These are phyloP conservation scores for Vigna hirtella DNA, from an alignment of 306 rosid species.

Conservation along the genomic window DNA sequence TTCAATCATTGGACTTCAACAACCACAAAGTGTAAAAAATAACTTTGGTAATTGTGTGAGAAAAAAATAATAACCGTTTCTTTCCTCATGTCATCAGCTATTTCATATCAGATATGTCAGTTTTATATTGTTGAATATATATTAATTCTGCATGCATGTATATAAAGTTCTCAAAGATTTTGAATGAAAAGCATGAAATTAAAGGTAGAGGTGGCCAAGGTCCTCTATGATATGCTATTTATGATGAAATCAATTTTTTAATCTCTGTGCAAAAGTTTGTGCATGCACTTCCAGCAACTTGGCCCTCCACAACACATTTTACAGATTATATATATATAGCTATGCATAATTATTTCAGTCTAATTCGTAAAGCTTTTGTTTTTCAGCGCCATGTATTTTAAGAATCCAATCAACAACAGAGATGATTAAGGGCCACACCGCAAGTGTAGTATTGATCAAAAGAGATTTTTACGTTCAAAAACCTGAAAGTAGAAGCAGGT, in stretches of 20 bases:
- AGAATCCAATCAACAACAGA: not conserved
- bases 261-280: constrained; percentile 37
- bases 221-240: constrained; percentile 11
- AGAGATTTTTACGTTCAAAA: not conserved
- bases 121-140: constrained; percentile 35
- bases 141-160: constrained; percentile 37
- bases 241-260: constrained; percentile 21
- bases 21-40: not conserved
- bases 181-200: constrained; percentile 43
- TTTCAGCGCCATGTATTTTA: not conserved
- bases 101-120: not conserved
- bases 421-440: not conserved
- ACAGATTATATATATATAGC: not conserved
- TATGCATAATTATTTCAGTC: not conserved
- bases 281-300: constrained; percentile 32
- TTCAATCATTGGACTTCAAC: constrained; percentile 29
- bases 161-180: constrained; percentile 40
- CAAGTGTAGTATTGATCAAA: no score
- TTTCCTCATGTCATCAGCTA: no score
- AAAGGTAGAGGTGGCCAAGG: constrained; percentile 52
- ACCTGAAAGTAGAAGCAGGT: not conserved
- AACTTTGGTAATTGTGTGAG: not conserved
- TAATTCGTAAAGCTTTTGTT: not conserved
- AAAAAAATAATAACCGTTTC: no score
- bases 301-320: constrained; percentile 38